Base-by-base conservation (phyloP, 1,284 basidiomycete genomes). In the Heliocybe sulcata region DNA sequence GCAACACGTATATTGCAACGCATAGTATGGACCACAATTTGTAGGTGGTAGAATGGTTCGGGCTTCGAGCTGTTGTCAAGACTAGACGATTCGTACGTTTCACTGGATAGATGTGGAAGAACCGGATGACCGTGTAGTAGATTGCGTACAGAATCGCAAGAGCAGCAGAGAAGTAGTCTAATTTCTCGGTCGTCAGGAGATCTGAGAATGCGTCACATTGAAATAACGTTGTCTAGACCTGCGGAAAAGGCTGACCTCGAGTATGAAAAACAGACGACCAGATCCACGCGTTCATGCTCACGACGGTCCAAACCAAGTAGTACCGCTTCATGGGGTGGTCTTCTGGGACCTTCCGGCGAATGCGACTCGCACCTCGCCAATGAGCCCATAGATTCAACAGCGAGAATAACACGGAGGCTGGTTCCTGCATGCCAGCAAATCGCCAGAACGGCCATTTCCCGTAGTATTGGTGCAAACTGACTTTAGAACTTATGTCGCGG, bases 391-490 rank as follows among this genome's bases (percentile, higher is more conserved):
- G 73, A 69, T 99, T 99, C 56, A 87, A 68, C 22, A 98, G 62
- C 6, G 92, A 95, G 73, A 98, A 98, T 29, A 85, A 67, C 54
- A 98, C 94, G 11, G 92, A 92, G 12, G 94, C 85, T 2, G 96
- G 95, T 69, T 99, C 97, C 69, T 99, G 97, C 70, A 93, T 88
- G 25, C 93, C 93, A 3, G 78, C 70, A 22, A 91, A 72, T 38
- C 94, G 79, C 81, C 86, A 88, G 69, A 98, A 98, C 0, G 94
- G 92, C 95, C 96, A 99, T 74, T 99, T 99, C 23, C 97, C 97
- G 64, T 94, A 83, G 69, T 91, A 98, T 64, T 97, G 94, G 54
- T 90, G 78, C 20, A 89, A 66, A 8, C 47, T 29, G 27, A 26
- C 27, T 14, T 72, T 77, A 2, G 62, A 62, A 35, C 62, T 53